Conservation (phyloP, 1,139 yeast species). For the Taphrina populina region DNA sequence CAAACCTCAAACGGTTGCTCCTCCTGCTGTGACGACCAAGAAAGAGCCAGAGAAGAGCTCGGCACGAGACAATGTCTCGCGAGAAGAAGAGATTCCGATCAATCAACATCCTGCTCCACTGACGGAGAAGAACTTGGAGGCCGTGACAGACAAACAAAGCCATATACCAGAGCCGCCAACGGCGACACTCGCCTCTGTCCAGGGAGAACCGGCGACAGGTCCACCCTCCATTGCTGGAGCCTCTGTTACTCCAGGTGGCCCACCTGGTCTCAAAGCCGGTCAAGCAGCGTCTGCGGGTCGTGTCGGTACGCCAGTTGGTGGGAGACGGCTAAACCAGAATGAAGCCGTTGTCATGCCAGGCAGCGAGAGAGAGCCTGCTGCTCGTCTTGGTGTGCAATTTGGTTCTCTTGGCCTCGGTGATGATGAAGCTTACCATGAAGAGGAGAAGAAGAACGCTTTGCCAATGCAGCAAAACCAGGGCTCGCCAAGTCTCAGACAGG, state of each 20-base stretch:
- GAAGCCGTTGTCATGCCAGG: constrained; percentile 33
- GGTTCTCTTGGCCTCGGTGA: constrained; percentile 25
- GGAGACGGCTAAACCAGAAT: constrained; percentile 25
- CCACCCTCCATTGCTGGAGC: constrained; percentile 20
- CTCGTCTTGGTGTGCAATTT: constrained; percentile 22
- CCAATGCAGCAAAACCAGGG: neutral
- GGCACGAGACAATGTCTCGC: neutral
- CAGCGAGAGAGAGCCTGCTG: constrained; percentile 18
- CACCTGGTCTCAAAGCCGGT: constrained; percentile 18
- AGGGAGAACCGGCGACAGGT: constrained; percentile 30
- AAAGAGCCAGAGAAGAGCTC: neutral
- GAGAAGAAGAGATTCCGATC: neutral
- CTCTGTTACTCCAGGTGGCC: constrained; percentile 16
- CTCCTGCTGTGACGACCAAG: neutral
- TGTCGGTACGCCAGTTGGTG: constrained; percentile 23
- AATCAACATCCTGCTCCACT: constrained; percentile 13
- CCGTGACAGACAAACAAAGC: constrained; percentile 22
- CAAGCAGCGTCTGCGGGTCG: constrained; percentile 6
- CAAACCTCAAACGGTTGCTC: constrained; percentile 10
- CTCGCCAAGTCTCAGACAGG: neutral
- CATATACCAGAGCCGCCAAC: constrained; percentile 28
- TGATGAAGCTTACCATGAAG: constrained; percentile 10
- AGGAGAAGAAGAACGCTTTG: neutral
- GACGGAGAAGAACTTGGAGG: constrained; percentile 28
- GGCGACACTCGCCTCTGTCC: constrained; percentile 25